Base-by-base conservation (phyloP, 2,329 filamentous ascomycete species). In the Samsoniella hepiali region DNA sequence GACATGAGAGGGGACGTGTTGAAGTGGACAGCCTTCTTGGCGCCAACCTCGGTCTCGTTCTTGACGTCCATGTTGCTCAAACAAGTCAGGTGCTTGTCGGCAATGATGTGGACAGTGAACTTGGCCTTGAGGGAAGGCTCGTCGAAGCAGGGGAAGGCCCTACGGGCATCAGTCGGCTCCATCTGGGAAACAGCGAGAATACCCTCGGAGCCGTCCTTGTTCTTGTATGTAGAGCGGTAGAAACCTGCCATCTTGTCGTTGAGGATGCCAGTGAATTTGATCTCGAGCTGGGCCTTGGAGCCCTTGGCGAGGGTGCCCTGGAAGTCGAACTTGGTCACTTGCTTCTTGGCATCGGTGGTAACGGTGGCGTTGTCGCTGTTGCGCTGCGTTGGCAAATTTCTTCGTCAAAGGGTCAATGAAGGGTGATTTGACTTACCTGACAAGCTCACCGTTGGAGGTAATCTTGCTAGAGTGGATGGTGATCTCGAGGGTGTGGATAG, bases 241-340 rank as follows among this genome's bases (percentile, higher is more conserved):
- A 98, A 98, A 55, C 94, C 94, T 56, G 93, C 93, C 92, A 98
- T 96, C 78, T 95, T 94, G 75, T 96, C 91, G 76, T 96, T 97
- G 71, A 97, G 80, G 50, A 82, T 84, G 47, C 93, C 93, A 10
- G 85, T 88, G 77, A 96, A 97, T 51, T 75, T 74, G 64, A 83
- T 77, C 42, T 75, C 75, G 60, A 69, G 85, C 86, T 71, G 88
- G 27, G 90, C 91, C 81, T 93, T 93, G 71, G 85, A 83, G 31
- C 91, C 92, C 66, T 90, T 89, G 29, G 86, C 76, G 65, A 98
- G 81, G 54, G 82, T 83, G 73, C 93, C 84, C 68, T 88, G 83
- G 72, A 98, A 93, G 68, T 86, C 86, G 74, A 97, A 84, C 71
- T 88, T 96, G 65, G 90, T 93, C 34, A 89, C 89, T 77, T 98